phyloP scores from a whole-genome alignment of 1,284 basidiomycete species.

The Crepidotus sp. region DNA sequence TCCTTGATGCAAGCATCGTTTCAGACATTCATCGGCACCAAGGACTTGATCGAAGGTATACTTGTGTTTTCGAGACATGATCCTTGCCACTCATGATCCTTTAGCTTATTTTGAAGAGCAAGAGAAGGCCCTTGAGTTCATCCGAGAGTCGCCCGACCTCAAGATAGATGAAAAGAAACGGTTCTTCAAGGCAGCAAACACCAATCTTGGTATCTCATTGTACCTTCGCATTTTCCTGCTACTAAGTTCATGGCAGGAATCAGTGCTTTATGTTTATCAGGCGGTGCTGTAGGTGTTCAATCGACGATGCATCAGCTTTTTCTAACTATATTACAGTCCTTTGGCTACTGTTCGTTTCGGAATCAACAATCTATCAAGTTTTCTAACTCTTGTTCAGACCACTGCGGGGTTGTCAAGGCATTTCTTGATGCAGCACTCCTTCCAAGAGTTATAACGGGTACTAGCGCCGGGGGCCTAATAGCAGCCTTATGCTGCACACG shows the following conservation, averaged over 20 bases:
- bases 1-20: conserved; percentile 12
- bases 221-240: neutral
- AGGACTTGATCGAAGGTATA: conserved; percentile 76
- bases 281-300: conserved; percentile 67
- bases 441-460: conserved; percentile 87
- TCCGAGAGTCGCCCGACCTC: conserved; percentile 66
- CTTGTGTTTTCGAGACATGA: conserved; percentile 20
- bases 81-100: neutral
- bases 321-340: no score
- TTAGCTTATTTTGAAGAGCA: conserved; percentile 78
- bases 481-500: conserved; percentile 70
- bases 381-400: conserved; percentile 40
- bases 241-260: conserved; percentile 26
- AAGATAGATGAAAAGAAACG: conserved; percentile 83
- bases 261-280: conserved; percentile 85
- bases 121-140: conserved; percentile 61
- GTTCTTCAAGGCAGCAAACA: conserved; percentile 87
- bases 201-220: conserved; percentile 73
- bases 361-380: no score
- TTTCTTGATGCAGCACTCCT: conserved; percentile 83
- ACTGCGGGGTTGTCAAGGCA: conserved; percentile 88
- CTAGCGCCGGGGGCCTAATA: conserved; percentile 86
- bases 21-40: conserved; percentile 85
- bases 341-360: no score
- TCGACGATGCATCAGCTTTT: neutral